These are phyloP conservation scores for Acer campestre DNA, from an alignment of 345 rosid species.

Conservation along the genomic window DNA sequence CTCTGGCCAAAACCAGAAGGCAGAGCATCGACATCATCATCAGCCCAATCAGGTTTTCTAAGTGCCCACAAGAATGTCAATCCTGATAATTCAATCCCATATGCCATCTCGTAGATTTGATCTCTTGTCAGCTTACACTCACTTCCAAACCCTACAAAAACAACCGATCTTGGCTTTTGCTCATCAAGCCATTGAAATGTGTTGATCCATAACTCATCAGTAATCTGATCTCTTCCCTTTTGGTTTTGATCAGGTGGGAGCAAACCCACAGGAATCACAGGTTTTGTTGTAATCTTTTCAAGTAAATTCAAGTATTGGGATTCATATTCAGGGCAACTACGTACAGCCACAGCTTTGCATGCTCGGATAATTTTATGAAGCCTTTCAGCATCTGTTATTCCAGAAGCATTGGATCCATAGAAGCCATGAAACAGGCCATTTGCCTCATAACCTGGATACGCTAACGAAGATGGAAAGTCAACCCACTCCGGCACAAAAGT, in stretches of 20 bases:
- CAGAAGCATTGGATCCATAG: constrained; percentile 21
- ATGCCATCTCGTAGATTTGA: constrained; percentile 32
- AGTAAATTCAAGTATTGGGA: constrained; percentile 18
- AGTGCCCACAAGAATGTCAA: constrained; percentile 39
- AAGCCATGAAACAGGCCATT: not conserved
- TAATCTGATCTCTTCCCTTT: not conserved
- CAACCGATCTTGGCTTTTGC: constrained; percentile 27
- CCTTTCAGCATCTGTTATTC: constrained; percentile 22
- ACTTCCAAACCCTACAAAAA: constrained; percentile 38
- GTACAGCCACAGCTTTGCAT: constrained; percentile 16
- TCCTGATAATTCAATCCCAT: constrained; percentile 32
- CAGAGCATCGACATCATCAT: constrained; percentile 18
- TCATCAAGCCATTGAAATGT: constrained; percentile 32
- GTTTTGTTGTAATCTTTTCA: not conserved
- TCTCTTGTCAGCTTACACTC: constrained; percentile 30
- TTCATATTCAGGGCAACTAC: constrained; percentile 31
- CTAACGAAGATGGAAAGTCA: constrained; percentile 23
- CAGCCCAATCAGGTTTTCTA: constrained; percentile 32
- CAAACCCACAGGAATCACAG: constrained; percentile 31
- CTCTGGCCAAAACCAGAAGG: constrained; percentile 27
- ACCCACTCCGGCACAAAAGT: constrained; percentile 25
- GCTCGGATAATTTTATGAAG: not conserved
- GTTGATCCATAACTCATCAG: constrained; percentile 10
- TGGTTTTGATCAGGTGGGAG: constrained; percentile 17
- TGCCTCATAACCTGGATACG: constrained; percentile 15